Conservation (phyloP, 257 asterid species). For the Prunella vulgaris region DNA sequence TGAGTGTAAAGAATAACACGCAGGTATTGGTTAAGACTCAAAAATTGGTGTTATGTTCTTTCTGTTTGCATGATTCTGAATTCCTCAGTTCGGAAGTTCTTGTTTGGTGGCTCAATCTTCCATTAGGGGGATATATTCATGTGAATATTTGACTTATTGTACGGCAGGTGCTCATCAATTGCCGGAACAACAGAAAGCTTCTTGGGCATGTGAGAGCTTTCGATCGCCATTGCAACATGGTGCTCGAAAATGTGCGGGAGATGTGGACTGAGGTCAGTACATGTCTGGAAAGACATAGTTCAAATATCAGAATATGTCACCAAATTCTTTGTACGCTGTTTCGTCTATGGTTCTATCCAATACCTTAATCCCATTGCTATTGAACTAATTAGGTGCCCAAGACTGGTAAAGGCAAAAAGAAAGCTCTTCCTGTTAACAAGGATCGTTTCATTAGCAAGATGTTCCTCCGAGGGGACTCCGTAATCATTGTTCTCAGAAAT, state of each 20-base stretch:
- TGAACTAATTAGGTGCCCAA: slow-evolving; percentile 55
- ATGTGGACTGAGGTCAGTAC: slow-evolving; percentile 88
- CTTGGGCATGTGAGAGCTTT: slow-evolving; percentile 82
- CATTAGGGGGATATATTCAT: background rate
- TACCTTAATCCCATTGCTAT: slow-evolving; percentile 6
- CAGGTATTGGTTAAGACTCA: slow-evolving; percentile 32
- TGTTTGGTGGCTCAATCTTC: background rate
- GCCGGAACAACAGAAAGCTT: slow-evolving; percentile 78
- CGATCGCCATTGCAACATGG: slow-evolving; percentile 94
- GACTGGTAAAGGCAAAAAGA: slow-evolving; percentile 89
- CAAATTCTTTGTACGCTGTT: background rate
- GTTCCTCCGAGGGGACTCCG: slow-evolving; percentile 96
- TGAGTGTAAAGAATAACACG: slow-evolving; percentile 72
- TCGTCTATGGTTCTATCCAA: background rate
- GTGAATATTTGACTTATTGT: slow-evolving; percentile 1
- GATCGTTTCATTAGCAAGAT: slow-evolving; percentile 84
- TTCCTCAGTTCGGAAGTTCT: background rate
- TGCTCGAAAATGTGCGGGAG: slow-evolving; percentile 79
- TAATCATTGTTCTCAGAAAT: slow-evolving; percentile 78
- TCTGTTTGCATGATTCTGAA: background rate
- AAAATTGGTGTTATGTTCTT: background rate
- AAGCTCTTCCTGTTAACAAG: slow-evolving; percentile 80
- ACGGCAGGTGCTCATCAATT: slow-evolving; percentile 69
- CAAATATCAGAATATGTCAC: background rate
- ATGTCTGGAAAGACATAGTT: background rate